Evolutionary conservation across 352 stramenopile genomes (phyloP), one percentile per base, ranked within the genome.

Genomic region (Aphanomyces invadans): DNA sequence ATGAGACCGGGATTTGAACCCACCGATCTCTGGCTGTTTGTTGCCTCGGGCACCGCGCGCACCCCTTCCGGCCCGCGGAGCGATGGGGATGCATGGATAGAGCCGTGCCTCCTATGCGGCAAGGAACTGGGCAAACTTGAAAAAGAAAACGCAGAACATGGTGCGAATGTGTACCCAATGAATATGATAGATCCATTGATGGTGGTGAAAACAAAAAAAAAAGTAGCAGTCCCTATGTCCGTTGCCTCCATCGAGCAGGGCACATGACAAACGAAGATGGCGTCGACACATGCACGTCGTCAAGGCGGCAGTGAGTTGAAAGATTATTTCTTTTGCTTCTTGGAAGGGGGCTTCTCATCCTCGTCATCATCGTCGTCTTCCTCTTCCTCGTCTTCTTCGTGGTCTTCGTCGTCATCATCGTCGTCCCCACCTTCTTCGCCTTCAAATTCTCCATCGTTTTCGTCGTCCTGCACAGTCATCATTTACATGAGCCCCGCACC

Each of bases 321-420:
- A 42, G 7, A 42, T 26, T 67, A 67, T 57, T 67, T 67, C 60
- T 67, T 67, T 51, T 67, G 60, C 60, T 67, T 67, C 60, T 67
- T 67, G 48, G 60, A n/a, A 44, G 60, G 60, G 28, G 38, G 60
- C 48, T 39, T 39, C 15, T 64, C 55, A 25, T 67, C 60, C 28
- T 65, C 57, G 23, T 67, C 60, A 4, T 67, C 60, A 12, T 67
- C 60, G 15, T 67, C 60, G 12, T 67, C 60, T 3, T 67, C 60
- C 2, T 64, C 55, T 36, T 67, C 60, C 33, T 55, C 59, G 11
- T 59, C 60, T 33, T 67, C 60, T 5, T 67, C 60, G 17, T 67
- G 38, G 15, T 67, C 60, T 12, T 67, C 42, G 4, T 49, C 39
- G 21, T 44, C 60, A 9, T 67, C 60, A 15, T 67, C 60, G 60